Evolutionary conservation across 139 green algal genomes (phyloP).

Genomic region (Asterochloris sp.): DNA sequence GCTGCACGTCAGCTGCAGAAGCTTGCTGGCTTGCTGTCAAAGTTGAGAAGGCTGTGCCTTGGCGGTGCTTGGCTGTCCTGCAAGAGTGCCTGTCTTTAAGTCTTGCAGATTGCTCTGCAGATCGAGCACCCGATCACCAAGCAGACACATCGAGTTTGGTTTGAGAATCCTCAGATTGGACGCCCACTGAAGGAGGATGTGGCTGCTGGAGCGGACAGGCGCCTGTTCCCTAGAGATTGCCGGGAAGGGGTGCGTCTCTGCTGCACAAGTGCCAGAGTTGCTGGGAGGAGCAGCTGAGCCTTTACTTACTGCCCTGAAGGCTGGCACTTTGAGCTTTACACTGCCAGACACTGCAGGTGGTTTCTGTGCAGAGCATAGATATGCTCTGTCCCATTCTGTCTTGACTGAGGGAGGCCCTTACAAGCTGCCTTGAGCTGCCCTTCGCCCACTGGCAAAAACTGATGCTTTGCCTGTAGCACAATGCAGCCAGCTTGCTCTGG

Average conservation of each 20-base stretch:
- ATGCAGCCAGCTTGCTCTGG: too few species aligned
- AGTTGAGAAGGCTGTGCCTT: neutral
- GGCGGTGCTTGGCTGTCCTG: neutral
- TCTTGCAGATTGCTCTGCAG: conserved; percentile 9
- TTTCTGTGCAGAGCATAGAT: too few species aligned
- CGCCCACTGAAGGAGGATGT: conserved; percentile 54
- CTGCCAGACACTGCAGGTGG: too few species aligned
- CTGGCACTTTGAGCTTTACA: too few species aligned
- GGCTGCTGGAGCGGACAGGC: conserved; percentile 23
- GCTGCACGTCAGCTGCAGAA: neutral
- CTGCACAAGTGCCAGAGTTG: too few species aligned
- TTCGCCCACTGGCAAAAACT: too few species aligned
- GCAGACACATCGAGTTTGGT: conserved; percentile 54
- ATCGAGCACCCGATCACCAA: conserved; percentile 50
- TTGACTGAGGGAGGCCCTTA: too few species aligned
- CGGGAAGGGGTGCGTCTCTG: conserved; percentile 62
- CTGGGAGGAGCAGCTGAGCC: too few species aligned
- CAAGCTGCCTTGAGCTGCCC: too few species aligned
- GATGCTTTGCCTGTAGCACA: too few species aligned
- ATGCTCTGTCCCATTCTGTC: too few species aligned
- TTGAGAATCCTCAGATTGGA: conserved; percentile 53
- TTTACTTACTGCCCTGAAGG: too few species aligned
- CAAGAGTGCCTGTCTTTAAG: neutral
- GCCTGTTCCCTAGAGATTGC: conserved; percentile 77
- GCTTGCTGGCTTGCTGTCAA: neutral